These are phyloP conservation scores for Xylaria sp. DNA, from an alignment of 2,329 filamentous ascomycete genomes.

Conservation along the genomic window DNA sequence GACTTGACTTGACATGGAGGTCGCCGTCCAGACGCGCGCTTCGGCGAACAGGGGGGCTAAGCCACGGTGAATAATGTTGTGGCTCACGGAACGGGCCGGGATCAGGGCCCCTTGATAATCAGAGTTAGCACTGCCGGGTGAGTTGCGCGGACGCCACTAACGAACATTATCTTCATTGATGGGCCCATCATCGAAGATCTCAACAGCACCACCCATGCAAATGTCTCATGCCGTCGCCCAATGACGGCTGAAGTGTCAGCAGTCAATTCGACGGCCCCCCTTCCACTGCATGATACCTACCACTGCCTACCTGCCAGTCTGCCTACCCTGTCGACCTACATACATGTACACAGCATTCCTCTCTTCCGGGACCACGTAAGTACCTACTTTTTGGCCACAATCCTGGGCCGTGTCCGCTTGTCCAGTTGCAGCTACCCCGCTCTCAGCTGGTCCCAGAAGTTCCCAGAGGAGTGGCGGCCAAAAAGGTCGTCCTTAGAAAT, in stretches of 20 bases:
- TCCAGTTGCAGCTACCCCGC: slow-evolving; percentile 18
- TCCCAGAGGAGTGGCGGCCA: neutral
- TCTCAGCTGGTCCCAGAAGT: slow-evolving; percentile 16
- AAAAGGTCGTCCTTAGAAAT: neutral
- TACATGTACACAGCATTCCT: no score
- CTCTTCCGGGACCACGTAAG: neutral
- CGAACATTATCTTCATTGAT: no score
- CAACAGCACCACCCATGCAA: neutral
- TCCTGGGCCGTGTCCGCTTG: slow-evolving; percentile 1
- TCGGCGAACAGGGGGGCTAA: neutral
- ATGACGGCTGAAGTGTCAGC: neutral
- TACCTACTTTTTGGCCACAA: neutral
- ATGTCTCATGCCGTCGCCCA: neutral
- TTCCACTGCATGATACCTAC: neutral
- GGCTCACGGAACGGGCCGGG: neutral
- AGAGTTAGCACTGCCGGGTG: no score
- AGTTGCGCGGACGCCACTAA: no score
- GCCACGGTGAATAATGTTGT: neutral
- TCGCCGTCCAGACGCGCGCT: neutral
- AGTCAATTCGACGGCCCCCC: neutral
- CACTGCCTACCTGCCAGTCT: neutral
- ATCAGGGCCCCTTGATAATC: no score
- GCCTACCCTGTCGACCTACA: no score
- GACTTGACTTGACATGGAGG: neutral
- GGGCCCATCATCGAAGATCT: neutral